These are phyloP conservation scores for Gossypium schwendimanii DNA, from an alignment of 441 rosid genomes.

Conservation along the genomic window DNA sequence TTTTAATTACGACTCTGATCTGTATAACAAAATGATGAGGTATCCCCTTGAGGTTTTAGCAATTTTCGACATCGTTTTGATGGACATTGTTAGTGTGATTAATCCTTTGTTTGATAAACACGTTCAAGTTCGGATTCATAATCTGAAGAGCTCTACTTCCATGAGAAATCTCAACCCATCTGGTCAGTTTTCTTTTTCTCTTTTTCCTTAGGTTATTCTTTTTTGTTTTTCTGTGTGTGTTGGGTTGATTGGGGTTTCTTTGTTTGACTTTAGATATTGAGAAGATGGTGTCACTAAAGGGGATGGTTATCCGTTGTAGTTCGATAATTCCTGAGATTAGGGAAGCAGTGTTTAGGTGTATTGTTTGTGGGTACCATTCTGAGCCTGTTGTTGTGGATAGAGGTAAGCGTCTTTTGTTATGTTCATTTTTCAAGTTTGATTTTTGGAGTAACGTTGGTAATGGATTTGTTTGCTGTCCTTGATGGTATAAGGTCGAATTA, in stretches of 20 bases:
- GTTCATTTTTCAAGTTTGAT: neutral
- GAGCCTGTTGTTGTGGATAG: constrained; percentile 85
- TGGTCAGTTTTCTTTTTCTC: constrained; percentile 32
- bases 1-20: constrained; percentile 69
- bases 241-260: constrained; percentile 1
- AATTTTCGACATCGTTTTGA: constrained; percentile 82
- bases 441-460: constrained; percentile 1
- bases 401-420: constrained; percentile 44
- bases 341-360: constrained; percentile 89
- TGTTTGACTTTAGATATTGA: constrained; percentile 56
- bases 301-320: constrained; percentile 90
- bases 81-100: constrained; percentile 77
- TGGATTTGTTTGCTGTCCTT: constrained; percentile 5
- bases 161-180: constrained; percentile 94
- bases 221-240: neutral
- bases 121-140: constrained; percentile 72
- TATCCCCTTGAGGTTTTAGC: constrained; percentile 91
- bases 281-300: constrained; percentile 92
- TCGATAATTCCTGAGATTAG: constrained; percentile 93
- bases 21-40: constrained; percentile 81
- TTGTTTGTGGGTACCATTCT: constrained; percentile 76
- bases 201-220: neutral
- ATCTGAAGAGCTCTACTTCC: constrained; percentile 65
- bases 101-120: constrained; percentile 78
- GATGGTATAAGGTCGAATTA: constrained; percentile 54